Evolutionary conservation across 148 eudicot species (phyloP).

Genomic region (Fagopyrum tataricum): DNA sequence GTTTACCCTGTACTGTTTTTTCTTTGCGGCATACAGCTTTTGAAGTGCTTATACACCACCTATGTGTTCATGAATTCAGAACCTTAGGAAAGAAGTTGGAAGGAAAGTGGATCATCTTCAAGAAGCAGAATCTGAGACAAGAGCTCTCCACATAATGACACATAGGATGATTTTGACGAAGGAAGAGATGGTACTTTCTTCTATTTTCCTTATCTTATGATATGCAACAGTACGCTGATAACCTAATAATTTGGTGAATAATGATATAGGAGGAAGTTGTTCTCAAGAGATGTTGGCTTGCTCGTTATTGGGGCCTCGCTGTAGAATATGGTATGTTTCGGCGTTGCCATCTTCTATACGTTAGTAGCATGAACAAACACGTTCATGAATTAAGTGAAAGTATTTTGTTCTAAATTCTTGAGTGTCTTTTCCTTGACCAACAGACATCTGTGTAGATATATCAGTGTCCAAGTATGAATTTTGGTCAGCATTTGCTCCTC

Average conservation of each 20-base stretch:
- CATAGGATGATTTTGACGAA: slow-evolving; percentile 91
- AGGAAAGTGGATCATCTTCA: slow-evolving; percentile 53
- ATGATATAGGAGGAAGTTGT: slow-evolving; percentile 86
- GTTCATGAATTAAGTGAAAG: neutral
- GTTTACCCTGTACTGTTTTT: neutral
- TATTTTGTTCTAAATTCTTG: neutral
- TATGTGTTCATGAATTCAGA: slow-evolving; percentile 33
- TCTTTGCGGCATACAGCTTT: neutral
- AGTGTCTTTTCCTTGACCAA: slow-evolving; percentile 6
- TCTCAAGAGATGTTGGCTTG: slow-evolving; percentile 99
- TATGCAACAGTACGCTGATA: neutral
- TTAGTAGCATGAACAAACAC: neutral
- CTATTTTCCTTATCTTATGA: slow-evolving; percentile 1
- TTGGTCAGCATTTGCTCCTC: slow-evolving; percentile 97
- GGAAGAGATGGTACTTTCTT: slow-evolving; percentile 80
- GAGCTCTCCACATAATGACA: slow-evolving; percentile 79
- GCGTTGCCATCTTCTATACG: neutral
- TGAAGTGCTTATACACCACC: neutral
- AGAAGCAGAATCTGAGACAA: slow-evolving; percentile 88
- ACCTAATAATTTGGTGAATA: slow-evolving; percentile 9
- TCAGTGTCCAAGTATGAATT: slow-evolving; percentile 76
- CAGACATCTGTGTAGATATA: slow-evolving; percentile 93
- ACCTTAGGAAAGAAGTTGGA: slow-evolving; percentile 55
- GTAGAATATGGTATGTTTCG: slow-evolving; percentile 55
- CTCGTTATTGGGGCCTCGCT: slow-evolving; percentile 98